Evolutionary conservation across 495 filamentous ascomycete genomes (phyloP), one percentile per base, ranked within the genome.

Genomic region (Hypoxylon crocopeplum): DNA sequence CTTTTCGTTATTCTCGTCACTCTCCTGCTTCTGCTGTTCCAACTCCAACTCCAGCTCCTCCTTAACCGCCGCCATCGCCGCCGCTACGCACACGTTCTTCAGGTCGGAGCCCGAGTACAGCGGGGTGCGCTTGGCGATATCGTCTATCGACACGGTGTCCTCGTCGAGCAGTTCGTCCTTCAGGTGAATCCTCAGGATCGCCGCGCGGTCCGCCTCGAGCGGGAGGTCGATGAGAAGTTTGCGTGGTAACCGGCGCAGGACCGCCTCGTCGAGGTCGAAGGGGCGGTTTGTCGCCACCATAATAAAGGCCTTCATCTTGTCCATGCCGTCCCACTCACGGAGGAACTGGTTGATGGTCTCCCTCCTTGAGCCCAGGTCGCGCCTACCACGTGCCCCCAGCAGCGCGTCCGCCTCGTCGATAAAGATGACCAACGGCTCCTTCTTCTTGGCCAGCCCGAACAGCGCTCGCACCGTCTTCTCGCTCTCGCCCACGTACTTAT

Each of bases 231-330:
- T 87, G 0, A 98, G 79, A 11, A 98, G 78, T 49, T 91, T 81
- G 17, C 94, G 78, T 5, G 94, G 95, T 16, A 98, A 81, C 22
- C 88, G 81, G 1, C 94, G 82, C 16, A 98, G 84, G 16, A 96
- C 91, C 1, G 94, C 94, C 64, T 98, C 94, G 65, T 98, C 94
- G 1, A 98, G 83, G 65, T 98, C 93, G 54, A 96, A 97, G 0
- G 93, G 93, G 11, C 93, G 79, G 69, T 98, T 98, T 10, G 92
- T 97, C n/a, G 94, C 94, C 0, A 98, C 92, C 95, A 98, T 97
- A 70, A 98, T 95, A 72, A 98, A 98, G 1, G 93, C 91, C 5
- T 88, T 88, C 39, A 86, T 79, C 58, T 91, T 87, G 33, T 85
- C 88, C 82, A 98, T 88, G 12, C 95, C 94, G 63, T 97, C 94